Percentiles rank a stretch among this genome's conserved stretches.
phyloP scores from a whole-genome alignment of 768 basidiomycete genomes.

The Hypholoma sublateritium region DNA sequence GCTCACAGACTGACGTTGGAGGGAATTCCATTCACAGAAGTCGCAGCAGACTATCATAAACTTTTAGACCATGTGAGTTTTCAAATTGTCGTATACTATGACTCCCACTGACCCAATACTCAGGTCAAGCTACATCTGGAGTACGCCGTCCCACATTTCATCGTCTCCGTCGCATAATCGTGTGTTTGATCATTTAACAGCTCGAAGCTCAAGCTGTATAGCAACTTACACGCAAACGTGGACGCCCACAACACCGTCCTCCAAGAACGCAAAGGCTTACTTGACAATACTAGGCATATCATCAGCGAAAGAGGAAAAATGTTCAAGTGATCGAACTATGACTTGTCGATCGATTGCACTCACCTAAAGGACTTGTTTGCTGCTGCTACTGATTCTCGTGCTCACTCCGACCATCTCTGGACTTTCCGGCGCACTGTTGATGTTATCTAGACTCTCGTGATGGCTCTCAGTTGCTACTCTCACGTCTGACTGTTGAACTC shows the following conservation, averaged over 20 bases:
- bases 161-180: background rate
- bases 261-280: constrained; percentile 36
- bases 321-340: constrained; percentile 1
- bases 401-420: no score
- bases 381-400: no score
- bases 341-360: background rate
- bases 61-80: constrained; percentile 50
- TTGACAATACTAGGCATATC: constrained; percentile 34
- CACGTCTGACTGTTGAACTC: no score
- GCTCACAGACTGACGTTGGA: background rate
- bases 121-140: constrained; percentile 51
- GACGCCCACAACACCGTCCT: constrained; percentile 39
- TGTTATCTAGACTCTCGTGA: no score
- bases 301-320: constrained; percentile 35
- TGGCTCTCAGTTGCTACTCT: no score
- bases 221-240: constrained; percentile 40
- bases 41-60: constrained; percentile 39
- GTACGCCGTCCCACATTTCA: constrained; percentile 13
- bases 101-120: background rate
- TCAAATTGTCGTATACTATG: background rate
- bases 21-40: constrained; percentile 29
- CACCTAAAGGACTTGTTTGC: no score
- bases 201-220: constrained; percentile 47
- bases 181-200: constrained; percentile 23
- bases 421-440: no score